A percentile compares a stretch with the other conserved stretches of the same genome.
These are phyloP conservation scores for Lecanosticta acicola DNA, from an alignment of 2,329 filamentous ascomycete genomes.

Conservation along the genomic window DNA sequence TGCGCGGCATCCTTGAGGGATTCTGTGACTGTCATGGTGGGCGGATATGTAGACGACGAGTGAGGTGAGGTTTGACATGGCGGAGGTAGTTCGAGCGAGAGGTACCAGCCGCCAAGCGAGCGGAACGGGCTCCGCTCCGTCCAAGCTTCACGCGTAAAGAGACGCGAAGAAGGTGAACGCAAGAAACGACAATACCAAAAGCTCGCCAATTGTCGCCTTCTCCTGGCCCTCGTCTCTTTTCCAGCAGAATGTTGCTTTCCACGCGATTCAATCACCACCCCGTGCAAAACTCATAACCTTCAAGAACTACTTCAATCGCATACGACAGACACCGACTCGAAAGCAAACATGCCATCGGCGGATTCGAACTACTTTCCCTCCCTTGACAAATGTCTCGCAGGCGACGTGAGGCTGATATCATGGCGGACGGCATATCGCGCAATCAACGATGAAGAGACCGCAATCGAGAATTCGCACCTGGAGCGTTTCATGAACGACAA, in stretches of 20 bases:
- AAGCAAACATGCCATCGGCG: conserved; percentile 11
- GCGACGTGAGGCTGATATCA: conserved; percentile 71
- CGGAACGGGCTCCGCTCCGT: no score
- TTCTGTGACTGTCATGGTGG: conserved; percentile 35
- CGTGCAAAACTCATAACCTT: background rate
- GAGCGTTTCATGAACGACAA: conserved; percentile 65
- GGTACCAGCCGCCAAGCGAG: no score
- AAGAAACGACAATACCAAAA: background rate
- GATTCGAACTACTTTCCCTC: conserved; percentile 65
- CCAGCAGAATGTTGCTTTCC: background rate
- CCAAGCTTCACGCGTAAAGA: background rate
- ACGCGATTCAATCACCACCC: background rate
- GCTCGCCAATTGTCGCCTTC: background rate
- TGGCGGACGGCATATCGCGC: conserved; percentile 55
- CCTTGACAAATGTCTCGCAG: conserved; percentile 76
- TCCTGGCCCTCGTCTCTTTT: background rate
- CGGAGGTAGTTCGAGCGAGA: no score
- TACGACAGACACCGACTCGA: background rate
- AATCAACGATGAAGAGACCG: conserved; percentile 48
- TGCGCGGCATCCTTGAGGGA: conserved; percentile 22
- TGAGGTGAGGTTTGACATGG: no score
- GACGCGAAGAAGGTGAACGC: background rate
- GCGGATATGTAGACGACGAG: conserved; percentile 23
- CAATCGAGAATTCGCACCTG: conserved; percentile 47
- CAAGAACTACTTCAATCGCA: background rate